Percentiles rank a stretch among this genome's conserved stretches.
These are phyloP conservation scores for Ensete ventricosum DNA, from an alignment of 176 grass and related monocot genomes.

Conservation along the genomic window DNA sequence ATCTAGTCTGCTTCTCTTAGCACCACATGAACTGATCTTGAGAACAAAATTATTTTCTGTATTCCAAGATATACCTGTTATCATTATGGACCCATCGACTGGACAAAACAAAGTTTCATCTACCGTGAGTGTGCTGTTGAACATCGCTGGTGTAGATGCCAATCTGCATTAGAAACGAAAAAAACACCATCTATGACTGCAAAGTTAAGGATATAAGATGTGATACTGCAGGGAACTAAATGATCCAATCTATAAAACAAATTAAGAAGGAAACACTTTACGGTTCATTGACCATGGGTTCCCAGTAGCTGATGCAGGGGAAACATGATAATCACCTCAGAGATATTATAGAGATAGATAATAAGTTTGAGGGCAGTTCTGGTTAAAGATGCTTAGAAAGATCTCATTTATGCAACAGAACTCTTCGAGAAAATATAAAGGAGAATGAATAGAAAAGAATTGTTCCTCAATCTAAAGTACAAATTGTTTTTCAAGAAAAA, in stretches of 20 bases:
- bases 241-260: neutral
- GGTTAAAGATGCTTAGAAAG: neutral
- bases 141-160: slow-evolving; percentile 99
- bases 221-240: neutral
- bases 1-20: neutral
- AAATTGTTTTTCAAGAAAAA: neutral
- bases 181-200: neutral
- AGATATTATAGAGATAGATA: neutral
- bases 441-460: neutral
- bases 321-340: neutral
- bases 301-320: neutral
- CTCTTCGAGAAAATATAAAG: neutral
- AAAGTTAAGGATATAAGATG: neutral
- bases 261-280: neutral
- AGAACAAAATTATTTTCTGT: neutral
- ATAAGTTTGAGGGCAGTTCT: neutral
- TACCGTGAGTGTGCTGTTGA: slow-evolving; percentile 90
- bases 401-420: neutral
- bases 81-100: slow-evolving; percentile 94
- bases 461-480: neutral
- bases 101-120: slow-evolving; percentile 56
- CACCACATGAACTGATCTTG: neutral
- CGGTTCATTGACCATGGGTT: neutral
- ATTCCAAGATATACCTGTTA: slow-evolving; percentile 56
- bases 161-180: slow-evolving; percentile 43